Evolutionary conservation across 1,284 basidiomycete genomes (phyloP).

Genomic region (Trichosporon sp.): DNA sequence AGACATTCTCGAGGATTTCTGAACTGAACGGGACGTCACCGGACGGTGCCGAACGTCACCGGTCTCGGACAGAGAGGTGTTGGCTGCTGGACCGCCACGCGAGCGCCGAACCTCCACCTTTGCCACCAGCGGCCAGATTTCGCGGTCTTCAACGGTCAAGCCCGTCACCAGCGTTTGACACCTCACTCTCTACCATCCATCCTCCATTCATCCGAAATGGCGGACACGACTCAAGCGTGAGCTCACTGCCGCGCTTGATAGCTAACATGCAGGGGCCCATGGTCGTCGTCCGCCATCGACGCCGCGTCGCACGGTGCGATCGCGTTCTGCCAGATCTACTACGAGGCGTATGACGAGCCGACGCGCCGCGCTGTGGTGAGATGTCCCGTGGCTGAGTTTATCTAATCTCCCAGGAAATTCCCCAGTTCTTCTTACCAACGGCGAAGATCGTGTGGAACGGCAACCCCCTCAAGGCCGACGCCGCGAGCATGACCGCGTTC

Average conservation of each 20-base stretch:
- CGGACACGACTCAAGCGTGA: not conserved
- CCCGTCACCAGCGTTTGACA: not conserved
- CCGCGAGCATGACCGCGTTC: constrained; percentile 29
- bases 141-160: not conserved
- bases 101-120: constrained; percentile 7
- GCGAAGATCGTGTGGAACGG: constrained; percentile 47
- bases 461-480: constrained; percentile 30
- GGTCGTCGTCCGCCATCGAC: constrained; percentile 39
- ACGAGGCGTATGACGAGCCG: constrained; percentile 46
- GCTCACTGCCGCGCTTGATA: not conserved
- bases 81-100: not conserved
- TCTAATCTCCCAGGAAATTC: constrained; percentile 34
- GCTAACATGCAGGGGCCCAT: constrained; percentile 21
- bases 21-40: no score
- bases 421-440: constrained; percentile 35
- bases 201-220: constrained; percentile 12
- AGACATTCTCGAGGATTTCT: no score
- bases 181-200: not conserved
- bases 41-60: no score
- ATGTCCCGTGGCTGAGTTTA: no score
- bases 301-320: constrained; percentile 46
- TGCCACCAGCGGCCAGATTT: constrained; percentile 7
- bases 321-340: constrained; percentile 46
- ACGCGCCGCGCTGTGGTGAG: constrained; percentile 33
- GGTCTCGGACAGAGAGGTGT: not conserved